These are phyloP conservation scores for Diplodia corticola DNA, from an alignment of 2,329 filamentous ascomycete species.

Conservation along the genomic window DNA sequence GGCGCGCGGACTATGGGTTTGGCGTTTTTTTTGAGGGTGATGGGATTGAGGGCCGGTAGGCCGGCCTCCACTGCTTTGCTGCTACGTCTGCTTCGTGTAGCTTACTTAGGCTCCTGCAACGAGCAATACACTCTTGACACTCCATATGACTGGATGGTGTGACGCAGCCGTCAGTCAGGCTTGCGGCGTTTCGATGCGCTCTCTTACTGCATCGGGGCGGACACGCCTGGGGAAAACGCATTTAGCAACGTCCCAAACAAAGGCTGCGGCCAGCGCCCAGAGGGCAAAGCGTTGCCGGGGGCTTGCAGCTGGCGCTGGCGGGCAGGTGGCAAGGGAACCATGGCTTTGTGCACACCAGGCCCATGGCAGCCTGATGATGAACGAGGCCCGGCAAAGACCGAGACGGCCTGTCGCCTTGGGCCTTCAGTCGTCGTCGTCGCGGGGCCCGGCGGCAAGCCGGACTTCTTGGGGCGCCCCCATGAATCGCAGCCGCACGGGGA, in stretches of 20 bases:
- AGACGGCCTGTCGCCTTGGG: too few species aligned
- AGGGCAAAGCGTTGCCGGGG: neutral
- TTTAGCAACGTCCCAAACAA: neutral
- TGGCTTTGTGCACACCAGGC: neutral
- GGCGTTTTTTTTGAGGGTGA: slow-evolving; percentile 20
- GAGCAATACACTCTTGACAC: slow-evolving; percentile 18
- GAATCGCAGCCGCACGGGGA: slow-evolving; percentile 11
- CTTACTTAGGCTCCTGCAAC: slow-evolving; percentile 19
- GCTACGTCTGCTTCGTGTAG: slow-evolving; percentile 21
- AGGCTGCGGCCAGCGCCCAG: neutral
- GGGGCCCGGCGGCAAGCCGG: neutral
- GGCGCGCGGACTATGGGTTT: slow-evolving; percentile 21
- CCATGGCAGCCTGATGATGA: neutral
- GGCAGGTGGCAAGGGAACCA: slow-evolving; percentile 6
- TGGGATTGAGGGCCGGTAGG: slow-evolving; percentile 13
- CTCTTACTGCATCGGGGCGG: neutral
- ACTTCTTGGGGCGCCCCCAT: neutral
- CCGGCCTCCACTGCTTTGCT: slow-evolving; percentile 12
- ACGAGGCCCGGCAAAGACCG: neutral
- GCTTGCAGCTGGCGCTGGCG: neutral
- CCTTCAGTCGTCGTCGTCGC: neutral
- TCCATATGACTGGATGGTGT: neutral
- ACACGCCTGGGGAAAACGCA: neutral
- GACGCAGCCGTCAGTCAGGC: neutral
- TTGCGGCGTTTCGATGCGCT: neutral